A percentile compares a stretch with the other conserved stretches of the same genome.
Evolutionary conservation across 306 rosid species (phyloP).

Genomic region (Lupinus albus): DNA sequence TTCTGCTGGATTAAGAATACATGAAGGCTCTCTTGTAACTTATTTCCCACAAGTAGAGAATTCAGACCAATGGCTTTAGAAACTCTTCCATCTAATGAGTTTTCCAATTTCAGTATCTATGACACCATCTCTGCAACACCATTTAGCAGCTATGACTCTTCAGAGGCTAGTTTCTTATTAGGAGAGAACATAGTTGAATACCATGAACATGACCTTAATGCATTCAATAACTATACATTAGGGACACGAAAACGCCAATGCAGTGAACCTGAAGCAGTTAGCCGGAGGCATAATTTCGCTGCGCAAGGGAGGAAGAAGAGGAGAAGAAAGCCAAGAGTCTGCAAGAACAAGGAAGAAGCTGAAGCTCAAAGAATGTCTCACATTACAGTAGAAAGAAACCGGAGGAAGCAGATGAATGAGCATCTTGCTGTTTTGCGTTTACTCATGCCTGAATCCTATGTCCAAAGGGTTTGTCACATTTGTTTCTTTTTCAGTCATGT

Average conservation of each 20-base stretch:
- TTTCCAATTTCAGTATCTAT: conserved; percentile 71
- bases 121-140: conserved; percentile 82
- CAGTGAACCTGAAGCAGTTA: conserved; percentile 18
- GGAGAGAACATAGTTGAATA: conserved; percentile 37
- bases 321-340: conserved; percentile 71
- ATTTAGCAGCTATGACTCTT: conserved; percentile 43
- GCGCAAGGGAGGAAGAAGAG: conserved; percentile 68
- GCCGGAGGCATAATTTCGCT: conserved; percentile 31
- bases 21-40: conserved; percentile 4
- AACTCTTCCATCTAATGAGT: conserved; percentile 68
- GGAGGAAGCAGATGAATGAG: conserved; percentile 90
- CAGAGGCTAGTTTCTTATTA: conserved; percentile 41
- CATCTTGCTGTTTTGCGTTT: conserved; percentile 85
- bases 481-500: conserved; percentile 6
- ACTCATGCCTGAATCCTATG: conserved; percentile 85
- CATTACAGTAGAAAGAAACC: conserved; percentile 89
- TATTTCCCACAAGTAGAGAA: neutral
- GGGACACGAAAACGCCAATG: conserved; percentile 37
- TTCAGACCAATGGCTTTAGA: conserved; percentile 59
- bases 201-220: conserved; percentile 33
- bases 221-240: neutral
- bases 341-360: conserved; percentile 87
- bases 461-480: conserved; percentile 71
- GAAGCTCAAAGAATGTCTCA: conserved; percentile 95
- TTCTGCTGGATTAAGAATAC: conserved; percentile 15